phyloP scores from a whole-genome alignment of 129 eudicot species.

The Tagetes patula region DNA sequence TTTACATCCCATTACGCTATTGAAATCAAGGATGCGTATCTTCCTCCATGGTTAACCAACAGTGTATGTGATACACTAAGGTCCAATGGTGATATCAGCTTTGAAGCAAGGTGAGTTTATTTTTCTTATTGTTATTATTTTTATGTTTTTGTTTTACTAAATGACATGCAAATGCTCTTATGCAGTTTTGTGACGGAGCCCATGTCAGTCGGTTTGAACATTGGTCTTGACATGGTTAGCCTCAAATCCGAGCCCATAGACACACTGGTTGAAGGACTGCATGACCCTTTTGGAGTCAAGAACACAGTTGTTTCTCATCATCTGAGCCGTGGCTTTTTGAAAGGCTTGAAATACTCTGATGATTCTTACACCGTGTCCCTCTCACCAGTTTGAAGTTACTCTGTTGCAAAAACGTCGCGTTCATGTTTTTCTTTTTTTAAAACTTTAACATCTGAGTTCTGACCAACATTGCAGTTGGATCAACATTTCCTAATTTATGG shows the following conservation, averaged over 20 bases:
- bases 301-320: slow-evolving; percentile 40
- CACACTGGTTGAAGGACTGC: slow-evolving; percentile 24
- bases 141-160: not conserved
- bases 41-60: slow-evolving; percentile 87
- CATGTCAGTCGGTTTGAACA: slow-evolving; percentile 70
- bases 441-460: slow-evolving; percentile 11
- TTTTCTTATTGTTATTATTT: not conserved
- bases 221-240: slow-evolving; percentile 40
- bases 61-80: slow-evolving; percentile 54
- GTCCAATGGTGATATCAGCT: slow-evolving; percentile 56
- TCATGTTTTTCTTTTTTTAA: not conserved
- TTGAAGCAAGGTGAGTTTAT: slow-evolving; percentile 68
- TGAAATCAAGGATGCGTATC: slow-evolving; percentile 79
- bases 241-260: slow-evolving; percentile 30
- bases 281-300: slow-evolving; percentile 53
- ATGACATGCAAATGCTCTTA: not conserved
- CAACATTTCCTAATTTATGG: not conserved
- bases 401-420: not conserved
- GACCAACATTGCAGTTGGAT: slow-evolving; percentile 21
- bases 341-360: slow-evolving; percentile 61
- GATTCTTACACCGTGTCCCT: slow-evolving; percentile 62
- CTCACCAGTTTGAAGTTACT: slow-evolving; percentile 47
- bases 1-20: slow-evolving; percentile 59
- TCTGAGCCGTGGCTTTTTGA: slow-evolving; percentile 51
- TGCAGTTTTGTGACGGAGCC: slow-evolving; percentile 78